Evolutionary conservation across 2,329 filamentous ascomycete genomes (phyloP).

Genomic region (Pseudocercospora fuligena): DNA sequence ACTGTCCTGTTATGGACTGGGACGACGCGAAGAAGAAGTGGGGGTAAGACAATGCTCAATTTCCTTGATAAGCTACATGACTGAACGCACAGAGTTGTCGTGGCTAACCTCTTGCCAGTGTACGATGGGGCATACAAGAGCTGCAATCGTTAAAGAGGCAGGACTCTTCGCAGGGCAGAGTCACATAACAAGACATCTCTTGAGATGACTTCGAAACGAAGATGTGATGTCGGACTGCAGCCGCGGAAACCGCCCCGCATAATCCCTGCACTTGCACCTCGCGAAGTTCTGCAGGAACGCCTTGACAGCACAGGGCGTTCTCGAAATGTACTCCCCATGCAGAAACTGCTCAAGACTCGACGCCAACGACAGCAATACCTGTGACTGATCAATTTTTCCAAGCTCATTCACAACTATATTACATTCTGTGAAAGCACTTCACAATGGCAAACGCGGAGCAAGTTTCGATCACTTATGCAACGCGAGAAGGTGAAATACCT

Average conservation of each 20-base stretch:
- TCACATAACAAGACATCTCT: neutral
- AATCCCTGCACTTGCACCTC: neutral
- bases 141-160: neutral
- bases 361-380: neutral
- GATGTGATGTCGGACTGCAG: neutral
- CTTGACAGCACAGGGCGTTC: neutral
- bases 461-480: constrained; percentile 61
- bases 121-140: constrained; percentile 4
- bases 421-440: neutral
- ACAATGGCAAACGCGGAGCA: constrained; percentile 12
- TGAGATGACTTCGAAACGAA: neutral
- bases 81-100: neutral
- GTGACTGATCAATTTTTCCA: neutral
- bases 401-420: neutral
- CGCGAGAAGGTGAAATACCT: constrained; percentile 48
- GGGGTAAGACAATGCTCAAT: constrained; percentile 24
- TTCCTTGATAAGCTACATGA: neutral
- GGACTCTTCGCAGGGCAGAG: neutral
- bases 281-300: neutral
- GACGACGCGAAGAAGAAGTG: constrained; percentile 39
- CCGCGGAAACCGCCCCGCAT: neutral
- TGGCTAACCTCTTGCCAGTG: neutral
- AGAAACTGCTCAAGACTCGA: neutral
- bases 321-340: neutral
- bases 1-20: constrained; percentile 50